Evolutionary conservation across 192 early-diverging fungal species (phyloP).

Genomic region (Coemansia nantahalensis): DNA sequence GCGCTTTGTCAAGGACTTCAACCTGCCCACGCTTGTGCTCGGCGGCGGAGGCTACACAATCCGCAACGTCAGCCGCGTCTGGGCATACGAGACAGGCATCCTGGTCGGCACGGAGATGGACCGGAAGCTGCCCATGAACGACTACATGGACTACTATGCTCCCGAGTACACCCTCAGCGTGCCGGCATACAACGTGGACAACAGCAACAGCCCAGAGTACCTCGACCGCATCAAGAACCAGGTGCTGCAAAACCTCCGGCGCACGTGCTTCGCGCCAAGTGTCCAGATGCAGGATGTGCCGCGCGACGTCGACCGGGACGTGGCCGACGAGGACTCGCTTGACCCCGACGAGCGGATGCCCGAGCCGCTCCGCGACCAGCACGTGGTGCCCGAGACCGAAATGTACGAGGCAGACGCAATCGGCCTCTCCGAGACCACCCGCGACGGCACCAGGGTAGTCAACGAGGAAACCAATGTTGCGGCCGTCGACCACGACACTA

Average conservation of each 20-base stretch:
- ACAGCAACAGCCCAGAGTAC: conserved; percentile 84
- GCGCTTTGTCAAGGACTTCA: conserved; percentile 85
- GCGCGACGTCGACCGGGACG: conserved; percentile 41
- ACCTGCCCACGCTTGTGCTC: conserved; percentile 87
- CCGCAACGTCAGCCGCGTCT: conserved; percentile 88
- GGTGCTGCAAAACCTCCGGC: conserved; percentile 62
- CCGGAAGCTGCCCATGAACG: conserved; percentile 79
- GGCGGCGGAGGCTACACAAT: conserved; percentile 99
- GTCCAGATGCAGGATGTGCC: conserved; percentile 56
- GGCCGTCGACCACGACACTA: not conserved
- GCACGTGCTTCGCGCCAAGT: conserved; percentile 62
- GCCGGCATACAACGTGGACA: conserved; percentile 81
- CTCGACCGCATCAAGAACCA: conserved; percentile 66
- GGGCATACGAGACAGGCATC: conserved; percentile 93
- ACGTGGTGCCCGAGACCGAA: conserved; percentile 51
- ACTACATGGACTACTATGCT: conserved; percentile 92
- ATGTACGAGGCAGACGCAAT: conserved; percentile 54
- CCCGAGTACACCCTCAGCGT: conserved; percentile 89
- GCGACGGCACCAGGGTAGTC: conserved; percentile 41
- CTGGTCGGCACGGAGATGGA: conserved; percentile 70
- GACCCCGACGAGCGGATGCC: conserved; percentile 54
- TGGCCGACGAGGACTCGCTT: conserved; percentile 40
- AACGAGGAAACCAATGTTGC: conserved; percentile 46
- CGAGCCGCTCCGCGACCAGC: conserved; percentile 41
- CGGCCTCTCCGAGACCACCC: conserved; percentile 23